phyloP scores from a whole-genome alignment of 2,329 filamentous ascomycete species.

The Aspergillus sp. region DNA sequence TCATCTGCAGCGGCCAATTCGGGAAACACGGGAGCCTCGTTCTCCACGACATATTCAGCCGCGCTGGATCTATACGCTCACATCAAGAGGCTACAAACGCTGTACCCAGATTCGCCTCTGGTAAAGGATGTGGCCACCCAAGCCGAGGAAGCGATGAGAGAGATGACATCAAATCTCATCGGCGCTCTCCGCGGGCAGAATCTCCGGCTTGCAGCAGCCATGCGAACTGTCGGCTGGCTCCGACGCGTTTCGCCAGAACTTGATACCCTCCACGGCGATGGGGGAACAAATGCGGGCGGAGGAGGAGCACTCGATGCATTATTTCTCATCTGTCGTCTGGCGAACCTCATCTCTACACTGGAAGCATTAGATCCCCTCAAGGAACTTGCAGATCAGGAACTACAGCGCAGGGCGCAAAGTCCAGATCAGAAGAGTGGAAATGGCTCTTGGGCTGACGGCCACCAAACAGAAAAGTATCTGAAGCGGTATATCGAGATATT shows the following conservation, averaged over 20 bases:
- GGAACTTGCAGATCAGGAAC: constrained; percentile 89
- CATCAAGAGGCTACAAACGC: constrained; percentile 78
- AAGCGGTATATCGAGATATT: constrained; percentile 98
- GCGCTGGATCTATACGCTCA: constrained; percentile 93
- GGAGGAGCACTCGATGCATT: constrained; percentile 78
- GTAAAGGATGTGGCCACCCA: constrained; percentile 74
- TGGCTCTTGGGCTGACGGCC: constrained; percentile 60
- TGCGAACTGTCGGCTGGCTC: constrained; percentile 90
- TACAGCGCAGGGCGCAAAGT: constrained; percentile 47
- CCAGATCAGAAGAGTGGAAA: constrained; percentile 30
- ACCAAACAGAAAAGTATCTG: constrained; percentile 91
- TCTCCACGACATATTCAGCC: constrained; percentile 77
- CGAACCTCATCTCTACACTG: constrained; percentile 77
- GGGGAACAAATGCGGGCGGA: constrained; percentile 29
- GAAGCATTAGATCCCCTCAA: constrained; percentile 82
- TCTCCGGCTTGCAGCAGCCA: constrained; percentile 85
- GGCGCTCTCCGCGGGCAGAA: constrained; percentile 73
- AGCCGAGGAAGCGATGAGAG: constrained; percentile 84
- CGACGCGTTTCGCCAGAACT: constrained; percentile 84
- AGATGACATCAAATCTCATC: constrained; percentile 85
- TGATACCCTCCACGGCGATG: constrained; percentile 49
- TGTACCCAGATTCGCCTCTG: constrained; percentile 80
- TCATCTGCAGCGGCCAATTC: constrained; percentile 48
- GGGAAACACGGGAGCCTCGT: constrained; percentile 47
- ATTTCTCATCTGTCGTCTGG: constrained; percentile 84